Evolutionary conservation across 1,284 basidiomycete species (phyloP).

Genomic region (Leccinum subrobustum): DNA sequence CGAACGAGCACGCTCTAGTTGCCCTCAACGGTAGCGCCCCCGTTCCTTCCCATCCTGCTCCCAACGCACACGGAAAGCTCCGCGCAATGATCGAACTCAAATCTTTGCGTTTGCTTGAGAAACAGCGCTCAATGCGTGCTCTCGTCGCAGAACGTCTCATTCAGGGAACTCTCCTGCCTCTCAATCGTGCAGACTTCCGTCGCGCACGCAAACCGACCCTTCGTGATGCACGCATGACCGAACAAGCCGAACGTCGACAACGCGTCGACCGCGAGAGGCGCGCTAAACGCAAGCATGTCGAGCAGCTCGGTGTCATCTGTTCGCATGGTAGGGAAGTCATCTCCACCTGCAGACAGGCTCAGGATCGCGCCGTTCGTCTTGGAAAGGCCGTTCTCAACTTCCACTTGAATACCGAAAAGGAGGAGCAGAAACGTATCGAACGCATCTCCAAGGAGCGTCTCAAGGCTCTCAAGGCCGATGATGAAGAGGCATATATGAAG

Average conservation of each 20-base stretch:
- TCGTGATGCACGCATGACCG: constrained; percentile 89
- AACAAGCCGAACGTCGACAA: constrained; percentile 90
- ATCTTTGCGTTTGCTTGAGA: constrained; percentile 85
- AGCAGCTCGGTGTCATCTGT: constrained; percentile 89
- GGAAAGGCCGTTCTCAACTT: constrained; percentile 86
- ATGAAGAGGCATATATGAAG: constrained; percentile 99
- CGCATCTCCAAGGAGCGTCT: constrained; percentile 97
- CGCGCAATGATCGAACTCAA: constrained; percentile 95
- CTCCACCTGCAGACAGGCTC: constrained; percentile 57
- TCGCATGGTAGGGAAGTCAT: constrained; percentile 81
- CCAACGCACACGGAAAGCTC: constrained; percentile 76
- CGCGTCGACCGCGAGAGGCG: constrained; percentile 89
- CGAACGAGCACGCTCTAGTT: constrained; percentile 32
- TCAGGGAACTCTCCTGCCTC: constrained; percentile 87
- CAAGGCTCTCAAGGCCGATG: constrained; percentile 95
- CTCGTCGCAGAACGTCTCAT: constrained; percentile 86
- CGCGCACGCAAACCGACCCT: constrained; percentile 85
- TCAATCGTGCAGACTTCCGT: constrained; percentile 91
- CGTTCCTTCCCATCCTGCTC: constrained; percentile 43
- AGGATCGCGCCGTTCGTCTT: constrained; percentile 82
- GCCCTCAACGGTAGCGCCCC: background rate
- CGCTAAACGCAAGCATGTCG: constrained; percentile 95
- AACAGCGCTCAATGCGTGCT: constrained; percentile 85
- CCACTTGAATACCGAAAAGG: constrained; percentile 92
- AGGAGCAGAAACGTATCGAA: constrained; percentile 98